These are phyloP conservation scores for Solanum ossicruentum DNA, from an alignment of 257 asterid genomes.

Conservation along the genomic window DNA sequence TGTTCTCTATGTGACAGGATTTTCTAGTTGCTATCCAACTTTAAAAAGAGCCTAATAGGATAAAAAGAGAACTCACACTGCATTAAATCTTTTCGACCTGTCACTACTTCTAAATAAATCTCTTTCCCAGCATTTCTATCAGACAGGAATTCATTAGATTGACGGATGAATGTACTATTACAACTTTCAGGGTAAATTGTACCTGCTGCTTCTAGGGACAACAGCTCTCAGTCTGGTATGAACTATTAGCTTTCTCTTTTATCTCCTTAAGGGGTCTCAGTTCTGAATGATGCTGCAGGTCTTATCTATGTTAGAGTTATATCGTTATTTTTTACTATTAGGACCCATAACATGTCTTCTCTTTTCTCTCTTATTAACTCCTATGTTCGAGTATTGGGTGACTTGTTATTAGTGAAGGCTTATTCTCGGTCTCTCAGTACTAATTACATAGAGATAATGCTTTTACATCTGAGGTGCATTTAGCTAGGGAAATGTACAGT, in stretches of 20 bases:
- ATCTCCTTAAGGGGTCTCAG: neutral
- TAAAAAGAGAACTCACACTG: neutral
- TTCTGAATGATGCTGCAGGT: neutral
- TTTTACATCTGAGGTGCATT: neutral
- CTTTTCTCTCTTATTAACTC: neutral
- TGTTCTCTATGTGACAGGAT: neutral
- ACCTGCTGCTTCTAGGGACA: conserved; percentile 91
- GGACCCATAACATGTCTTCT: neutral
- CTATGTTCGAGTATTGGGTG: neutral
- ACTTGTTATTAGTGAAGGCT: neutral
- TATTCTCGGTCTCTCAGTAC: neutral
- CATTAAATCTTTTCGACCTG: neutral
- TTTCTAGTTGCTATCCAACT: neutral
- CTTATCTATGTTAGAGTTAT: neutral
- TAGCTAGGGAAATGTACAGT: neutral
- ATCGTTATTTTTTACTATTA: neutral
- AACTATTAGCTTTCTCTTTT: conserved; percentile 9
- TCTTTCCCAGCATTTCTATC: neutral
- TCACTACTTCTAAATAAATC: neutral
- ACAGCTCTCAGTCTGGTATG: conserved; percentile 85
- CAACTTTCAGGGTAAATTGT: conserved; percentile 63
- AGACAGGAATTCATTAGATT: neutral
- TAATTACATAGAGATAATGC: neutral
- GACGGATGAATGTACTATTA: neutral
- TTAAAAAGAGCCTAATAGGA: neutral